Conservation (phyloP, 2,329 filamentous ascomycete species). For the Grosmannia huntii region DNA sequence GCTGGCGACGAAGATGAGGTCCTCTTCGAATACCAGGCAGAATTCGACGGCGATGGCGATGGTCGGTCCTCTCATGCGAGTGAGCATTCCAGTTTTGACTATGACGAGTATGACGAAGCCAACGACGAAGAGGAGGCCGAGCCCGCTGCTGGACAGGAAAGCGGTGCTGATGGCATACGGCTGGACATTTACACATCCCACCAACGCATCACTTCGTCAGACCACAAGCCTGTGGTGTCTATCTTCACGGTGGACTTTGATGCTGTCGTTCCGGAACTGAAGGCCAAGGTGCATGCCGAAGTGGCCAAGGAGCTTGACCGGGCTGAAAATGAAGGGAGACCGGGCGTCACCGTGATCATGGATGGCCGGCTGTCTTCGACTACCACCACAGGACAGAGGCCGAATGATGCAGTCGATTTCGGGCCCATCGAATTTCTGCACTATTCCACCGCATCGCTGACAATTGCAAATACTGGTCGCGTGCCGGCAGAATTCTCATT, state of each 20-base stretch:
- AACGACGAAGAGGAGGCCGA: conserved; percentile 34
- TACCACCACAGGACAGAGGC: neutral
- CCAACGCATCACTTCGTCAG: conserved; percentile 80
- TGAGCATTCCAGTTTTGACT: conserved; percentile 30
- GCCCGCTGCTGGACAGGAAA: conserved; percentile 43
- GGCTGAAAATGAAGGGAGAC: conserved; percentile 38
- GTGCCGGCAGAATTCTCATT: conserved; percentile 72
- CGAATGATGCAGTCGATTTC: conserved; percentile 51
- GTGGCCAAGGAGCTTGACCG: conserved; percentile 81
- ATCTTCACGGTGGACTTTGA: conserved; percentile 79
- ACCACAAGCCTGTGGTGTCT: conserved; percentile 85
- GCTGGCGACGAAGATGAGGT: conserved; percentile 68
- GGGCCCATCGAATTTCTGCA: conserved; percentile 60
- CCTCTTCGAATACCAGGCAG: conserved; percentile 82
- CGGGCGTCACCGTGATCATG: conserved; percentile 41
- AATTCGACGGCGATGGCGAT: conserved; percentile 50
- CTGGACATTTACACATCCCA: conserved; percentile 70
- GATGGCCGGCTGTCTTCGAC: conserved; percentile 40
- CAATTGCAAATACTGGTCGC: conserved; percentile 83
- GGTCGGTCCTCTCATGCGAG: conserved; percentile 17
- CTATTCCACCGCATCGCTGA: conserved; percentile 53
- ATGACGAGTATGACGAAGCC: conserved; percentile 47
- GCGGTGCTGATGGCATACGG: conserved; percentile 39
- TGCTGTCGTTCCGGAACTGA: conserved; percentile 72
- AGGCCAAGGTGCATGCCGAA: conserved; percentile 71